Base-by-base conservation (phyloP, 2,329 filamentous ascomycete genomes). In the Aspergillus pseudoviridinutans region DNA sequence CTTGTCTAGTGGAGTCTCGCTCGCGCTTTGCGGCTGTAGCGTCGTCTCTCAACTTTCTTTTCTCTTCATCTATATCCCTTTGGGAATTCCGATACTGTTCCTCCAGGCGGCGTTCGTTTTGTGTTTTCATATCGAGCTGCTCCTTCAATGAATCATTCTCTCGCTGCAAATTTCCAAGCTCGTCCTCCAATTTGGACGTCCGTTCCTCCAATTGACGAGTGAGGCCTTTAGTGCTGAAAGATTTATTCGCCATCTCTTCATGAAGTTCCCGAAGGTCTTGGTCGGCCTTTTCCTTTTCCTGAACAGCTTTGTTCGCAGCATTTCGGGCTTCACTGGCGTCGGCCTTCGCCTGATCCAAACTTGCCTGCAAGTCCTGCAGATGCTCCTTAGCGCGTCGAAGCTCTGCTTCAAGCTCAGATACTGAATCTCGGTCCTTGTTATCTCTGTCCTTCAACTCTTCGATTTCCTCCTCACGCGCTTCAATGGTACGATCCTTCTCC, bases 161-260 rank as follows among this genome's bases (percentile, higher is more conserved):
- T 58, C 79, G 74, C 49, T 76, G 76, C 53, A 84, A 68, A 2
- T 76, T 69, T 49, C 84, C 83, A 5, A 91, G 75, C 57, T 92
- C 88, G 49, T 83, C 78, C 64, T 92, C 87, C 9, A 92, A 76
- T 32, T 85, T 84, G 53, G 79, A 76, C 8, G 85, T 77, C 71
- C 86, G 90, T 63, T 90, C 88, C 66, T 92, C 88, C 20, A 91
- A 81, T 72, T 92, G 89, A 32, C 88, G 84, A 53, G 85, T 89
- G 8, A 91, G 79, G 2, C 87, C 88, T 68, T 89, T 91, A 12
- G 88, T 89, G 54, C 85, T 85, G 41, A 91, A 82, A 0, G 89
- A 92, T 65, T 91, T 92, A 74, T 92, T 87, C 24, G 88, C 83
- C 82, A 92, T 85, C 66, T 92, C 89, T 54, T 90, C 87, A 60